Evolutionary conservation across 2,329 filamentous ascomycete species (phyloP), one percentile per base, ranked within the genome.

Genomic region (Colletotrichum sp.): DNA sequence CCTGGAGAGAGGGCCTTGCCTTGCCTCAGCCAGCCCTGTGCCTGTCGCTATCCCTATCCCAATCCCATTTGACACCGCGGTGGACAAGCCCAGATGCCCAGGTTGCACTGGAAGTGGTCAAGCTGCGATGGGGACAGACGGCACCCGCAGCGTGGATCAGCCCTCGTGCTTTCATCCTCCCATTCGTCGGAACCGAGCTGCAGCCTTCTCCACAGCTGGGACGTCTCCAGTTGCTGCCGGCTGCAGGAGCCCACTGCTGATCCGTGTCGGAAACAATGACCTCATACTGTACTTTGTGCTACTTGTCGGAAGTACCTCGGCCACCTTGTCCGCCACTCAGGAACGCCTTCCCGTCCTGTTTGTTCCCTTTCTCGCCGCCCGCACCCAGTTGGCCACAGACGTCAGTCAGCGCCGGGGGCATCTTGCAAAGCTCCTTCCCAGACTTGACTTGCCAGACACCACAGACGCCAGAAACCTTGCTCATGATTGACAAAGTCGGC

Each of bases 181-280:
- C 34, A 76, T 76, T 76, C 32, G 73, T 21, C 55, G 9, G n/a
- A 26, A 28, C 30, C 13, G 24, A 55, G 8, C 36, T 63, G 30
- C 26, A 16, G 57, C 57, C 68, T 55, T 26, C 68, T 62, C 72
- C 72, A 64, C 55, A 63, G 8, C 63, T 68, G 55, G 68, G 44
- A 75, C 36, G 68, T 71, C 59, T 36, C 68, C 72, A 72, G 55
- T 39, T 65, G 72, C 52, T 75, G 62, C 60, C 60, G 72, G 28
- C 36, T 55, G 36, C 64, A 26, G 30, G 32, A 13, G 44, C 59
- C 73, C 64, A 73, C 57, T 5, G 7, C 5, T 18, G 64, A n/a
- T 76, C 64, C 73, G 73, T 76, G 70, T 49, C 18, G 57, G 6
- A 30, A 65, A 68, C 34, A 49, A 73, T 76, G 73, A 76, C 73